These are phyloP conservation scores for Neofusicoccum laricinum DNA, from an alignment of 2,329 filamentous ascomycete species.

Conservation along the genomic window DNA sequence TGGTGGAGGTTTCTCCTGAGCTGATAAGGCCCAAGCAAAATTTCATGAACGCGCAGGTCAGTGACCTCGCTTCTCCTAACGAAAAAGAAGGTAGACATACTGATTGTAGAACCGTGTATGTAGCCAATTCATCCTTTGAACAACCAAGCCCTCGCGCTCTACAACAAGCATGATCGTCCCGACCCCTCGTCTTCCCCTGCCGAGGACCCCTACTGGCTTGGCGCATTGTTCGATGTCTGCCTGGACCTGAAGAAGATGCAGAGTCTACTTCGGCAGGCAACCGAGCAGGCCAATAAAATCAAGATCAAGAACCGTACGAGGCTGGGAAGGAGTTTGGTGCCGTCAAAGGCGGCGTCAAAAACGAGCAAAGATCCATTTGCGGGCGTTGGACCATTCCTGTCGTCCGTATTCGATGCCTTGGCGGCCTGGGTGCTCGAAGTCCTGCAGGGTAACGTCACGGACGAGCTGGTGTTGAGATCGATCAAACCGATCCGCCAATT, in stretches of 20 bases:
- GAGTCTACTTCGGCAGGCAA: not conserved
- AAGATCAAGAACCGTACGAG: conserved; percentile 19
- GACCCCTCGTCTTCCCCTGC: not conserved
- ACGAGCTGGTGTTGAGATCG: conserved; percentile 16
- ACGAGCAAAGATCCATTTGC: conserved; percentile 18
- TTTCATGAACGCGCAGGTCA: conserved; percentile 19
- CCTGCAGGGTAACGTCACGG: conserved; percentile 3
- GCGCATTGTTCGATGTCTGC: conserved; percentile 9
- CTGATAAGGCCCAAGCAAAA: not conserved
- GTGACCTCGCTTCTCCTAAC: conserved; percentile 17
- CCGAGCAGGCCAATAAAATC: not conserved
- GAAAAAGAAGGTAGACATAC: conserved; percentile 3
- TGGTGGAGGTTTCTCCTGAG: not conserved
- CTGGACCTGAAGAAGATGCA: conserved; percentile 7
- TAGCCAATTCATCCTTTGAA: conserved; percentile 46
- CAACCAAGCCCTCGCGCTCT: conserved; percentile 42
- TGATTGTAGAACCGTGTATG: conserved; percentile 18
- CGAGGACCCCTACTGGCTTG: conserved; percentile 6
- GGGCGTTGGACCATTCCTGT: conserved; percentile 20
- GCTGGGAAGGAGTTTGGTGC: conserved; percentile 21
- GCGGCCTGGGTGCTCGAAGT: conserved; percentile 8
- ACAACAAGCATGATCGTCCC: conserved; percentile 15
- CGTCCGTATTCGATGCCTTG: not conserved
- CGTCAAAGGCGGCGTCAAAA: conserved; percentile 13
- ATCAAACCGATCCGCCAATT: conserved; percentile 35